Conservation (phyloP, 2,329 filamentous ascomycete genomes). For the Colletotrichum sp. region DNA sequence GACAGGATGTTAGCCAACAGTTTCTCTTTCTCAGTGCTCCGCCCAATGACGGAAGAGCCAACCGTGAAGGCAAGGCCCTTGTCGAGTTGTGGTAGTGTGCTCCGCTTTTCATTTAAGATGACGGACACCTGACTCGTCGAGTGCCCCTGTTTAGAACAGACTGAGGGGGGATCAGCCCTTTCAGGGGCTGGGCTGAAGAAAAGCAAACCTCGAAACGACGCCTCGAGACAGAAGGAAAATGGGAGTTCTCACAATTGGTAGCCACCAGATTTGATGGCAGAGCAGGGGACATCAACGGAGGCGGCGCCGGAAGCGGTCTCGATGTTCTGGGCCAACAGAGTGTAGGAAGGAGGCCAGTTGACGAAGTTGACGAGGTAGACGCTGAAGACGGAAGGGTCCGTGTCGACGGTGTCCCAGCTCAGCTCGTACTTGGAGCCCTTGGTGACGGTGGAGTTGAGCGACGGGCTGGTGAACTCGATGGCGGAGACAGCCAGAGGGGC, state of each 20-base stretch:
- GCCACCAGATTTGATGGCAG: slow-evolving; percentile 36
- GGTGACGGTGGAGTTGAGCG: slow-evolving; percentile 37
- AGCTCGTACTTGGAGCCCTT: slow-evolving; percentile 38
- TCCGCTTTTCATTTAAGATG: slow-evolving; percentile 2
- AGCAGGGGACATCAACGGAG: slow-evolving; percentile 42
- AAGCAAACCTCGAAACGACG: not conserved
- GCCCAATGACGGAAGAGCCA: not conserved
- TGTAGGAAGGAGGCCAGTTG: slow-evolving; percentile 46
- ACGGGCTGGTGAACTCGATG: slow-evolving; percentile 33
- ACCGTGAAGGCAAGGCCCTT: not conserved
- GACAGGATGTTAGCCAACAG: not conserved
- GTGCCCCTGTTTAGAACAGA: not conserved
- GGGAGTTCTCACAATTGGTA: slow-evolving; percentile 37
- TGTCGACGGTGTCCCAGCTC: slow-evolving; percentile 43
- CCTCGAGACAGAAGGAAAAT: slow-evolving; percentile 9
- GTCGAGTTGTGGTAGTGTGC: not conserved
- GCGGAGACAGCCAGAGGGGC: slow-evolving; percentile 32
- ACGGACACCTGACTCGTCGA: not conserved
- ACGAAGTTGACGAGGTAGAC: slow-evolving; percentile 50
- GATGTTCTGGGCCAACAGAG: slow-evolving; percentile 37
- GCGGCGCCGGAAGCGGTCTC: slow-evolving; percentile 32
- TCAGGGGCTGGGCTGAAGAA: not conserved
- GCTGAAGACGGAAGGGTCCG: slow-evolving; percentile 42
- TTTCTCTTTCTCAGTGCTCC: not conserved
- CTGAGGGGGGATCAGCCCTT: not conserved